A percentile compares a stretch with the other conserved stretches of the same genome.
Evolutionary conservation across 2,329 filamentous ascomycete genomes (phyloP).

Genomic region (Chaetomium strumarium): DNA sequence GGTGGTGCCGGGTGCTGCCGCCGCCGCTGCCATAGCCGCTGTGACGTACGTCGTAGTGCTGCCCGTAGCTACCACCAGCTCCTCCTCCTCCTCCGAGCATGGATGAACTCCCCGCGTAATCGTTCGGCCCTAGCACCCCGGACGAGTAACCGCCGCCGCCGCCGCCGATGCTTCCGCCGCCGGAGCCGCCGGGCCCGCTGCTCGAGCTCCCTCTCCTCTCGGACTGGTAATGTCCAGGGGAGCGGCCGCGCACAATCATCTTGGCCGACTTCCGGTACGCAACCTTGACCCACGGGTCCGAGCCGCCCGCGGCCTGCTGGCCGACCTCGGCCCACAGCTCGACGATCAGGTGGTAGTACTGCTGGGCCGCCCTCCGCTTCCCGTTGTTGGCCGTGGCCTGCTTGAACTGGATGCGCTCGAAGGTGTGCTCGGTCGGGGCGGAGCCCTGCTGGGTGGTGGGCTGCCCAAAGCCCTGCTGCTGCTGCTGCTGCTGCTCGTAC

Average conservation of each 20-base stretch:
- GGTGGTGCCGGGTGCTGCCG: conserved; percentile 41
- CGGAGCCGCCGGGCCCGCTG: conserved; percentile 61
- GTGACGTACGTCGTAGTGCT: conserved; percentile 36
- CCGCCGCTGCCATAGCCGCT: conserved; percentile 37
- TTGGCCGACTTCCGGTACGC: conserved; percentile 68
- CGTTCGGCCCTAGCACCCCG: conserved; percentile 29
- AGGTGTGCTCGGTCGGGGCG: conserved; percentile 53
- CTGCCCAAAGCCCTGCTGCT: conserved; percentile 35
- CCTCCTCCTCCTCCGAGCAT: conserved; percentile 34
- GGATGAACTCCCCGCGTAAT: conserved; percentile 30
- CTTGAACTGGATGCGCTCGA: conserved; percentile 92
- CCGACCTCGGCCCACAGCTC: conserved; percentile 71
- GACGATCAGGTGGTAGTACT: conserved; percentile 87
- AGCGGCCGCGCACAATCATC: conserved; percentile 82
- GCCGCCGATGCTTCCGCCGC: conserved; percentile 53
- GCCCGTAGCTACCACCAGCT: no score
- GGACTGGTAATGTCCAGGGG: conserved; percentile 73
- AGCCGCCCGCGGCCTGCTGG: conserved; percentile 32
- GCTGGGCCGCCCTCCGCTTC: conserved; percentile 81
- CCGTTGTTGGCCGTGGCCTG: conserved; percentile 91
- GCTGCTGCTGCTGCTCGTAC: conserved; percentile 31
- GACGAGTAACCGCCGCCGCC: conserved; percentile 31
- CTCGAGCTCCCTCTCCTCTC: conserved; percentile 62
- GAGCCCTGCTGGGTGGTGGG: conserved; percentile 32
- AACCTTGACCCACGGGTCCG: conserved; percentile 61